These are phyloP conservation scores for Cladosporium sp. DNA, from an alignment of 2,329 filamentous ascomycete species.

Conservation along the genomic window DNA sequence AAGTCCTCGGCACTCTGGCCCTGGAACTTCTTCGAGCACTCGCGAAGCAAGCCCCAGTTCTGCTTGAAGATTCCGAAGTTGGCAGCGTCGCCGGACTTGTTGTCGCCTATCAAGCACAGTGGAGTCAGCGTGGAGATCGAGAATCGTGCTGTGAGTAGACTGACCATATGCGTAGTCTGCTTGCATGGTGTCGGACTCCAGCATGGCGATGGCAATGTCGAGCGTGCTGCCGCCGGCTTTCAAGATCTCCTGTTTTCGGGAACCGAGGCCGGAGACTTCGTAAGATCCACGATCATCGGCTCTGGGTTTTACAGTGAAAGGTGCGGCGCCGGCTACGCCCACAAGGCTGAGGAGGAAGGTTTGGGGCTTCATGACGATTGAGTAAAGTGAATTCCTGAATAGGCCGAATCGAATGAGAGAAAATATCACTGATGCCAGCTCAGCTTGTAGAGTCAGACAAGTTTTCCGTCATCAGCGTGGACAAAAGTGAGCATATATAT, in stretches of 20 bases:
- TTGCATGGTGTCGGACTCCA: neutral
- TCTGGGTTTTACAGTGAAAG: neutral
- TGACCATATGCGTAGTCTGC: neutral
- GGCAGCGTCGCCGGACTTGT: slow-evolving; percentile 5
- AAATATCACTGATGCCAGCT: neutral
- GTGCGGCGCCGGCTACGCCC: no score
- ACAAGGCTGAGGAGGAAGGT: neutral
- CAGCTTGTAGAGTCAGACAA: neutral
- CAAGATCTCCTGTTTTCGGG: neutral
- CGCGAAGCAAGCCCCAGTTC: neutral
- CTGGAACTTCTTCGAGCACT: neutral
- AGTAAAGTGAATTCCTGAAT: no score
- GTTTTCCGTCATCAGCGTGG: neutral
- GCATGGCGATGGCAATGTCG: neutral
- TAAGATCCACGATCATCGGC: neutral
- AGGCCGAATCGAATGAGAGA: no score
- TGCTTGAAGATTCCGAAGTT: slow-evolving; percentile 7
- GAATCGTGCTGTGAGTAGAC: neutral
- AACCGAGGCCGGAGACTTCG: neutral
- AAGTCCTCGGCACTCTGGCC: neutral
- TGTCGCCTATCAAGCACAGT: neutral
- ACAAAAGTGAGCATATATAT: neutral
- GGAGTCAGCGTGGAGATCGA: neutral
- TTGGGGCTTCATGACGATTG: neutral
- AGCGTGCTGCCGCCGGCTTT: neutral